A percentile compares a stretch with the other conserved stretches of the same genome.
Evolutionary conservation across 345 rosid species (phyloP).

Genomic region (Citrus reticulata): DNA sequence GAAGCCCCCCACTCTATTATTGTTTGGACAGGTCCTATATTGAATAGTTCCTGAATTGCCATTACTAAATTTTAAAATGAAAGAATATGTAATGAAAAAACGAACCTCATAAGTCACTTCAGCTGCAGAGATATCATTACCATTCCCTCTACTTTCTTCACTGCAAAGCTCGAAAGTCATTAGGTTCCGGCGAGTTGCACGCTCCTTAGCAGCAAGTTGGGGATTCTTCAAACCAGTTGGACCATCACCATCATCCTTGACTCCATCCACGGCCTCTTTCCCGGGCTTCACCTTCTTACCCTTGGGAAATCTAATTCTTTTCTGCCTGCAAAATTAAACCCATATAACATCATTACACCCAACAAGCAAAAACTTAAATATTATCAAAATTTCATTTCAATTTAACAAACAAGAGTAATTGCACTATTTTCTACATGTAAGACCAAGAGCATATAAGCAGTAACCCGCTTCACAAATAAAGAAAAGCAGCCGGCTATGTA

Average conservation of each 20-base stretch:
- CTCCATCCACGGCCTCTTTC: slow-evolving; percentile 24
- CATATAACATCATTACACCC: background rate
- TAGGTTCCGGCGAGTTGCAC: slow-evolving; percentile 63
- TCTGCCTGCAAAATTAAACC: slow-evolving; percentile 49
- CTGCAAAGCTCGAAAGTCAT: slow-evolving; percentile 47
- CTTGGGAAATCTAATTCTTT: slow-evolving; percentile 85
- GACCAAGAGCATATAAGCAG: slow-evolving; percentile 11
- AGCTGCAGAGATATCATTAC: slow-evolving; percentile 35
- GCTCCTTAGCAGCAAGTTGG: slow-evolving; percentile 74
- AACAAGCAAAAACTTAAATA: background rate
- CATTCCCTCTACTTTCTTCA: slow-evolving; percentile 37
- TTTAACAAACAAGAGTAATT: background rate
- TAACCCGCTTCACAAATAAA: background rate
- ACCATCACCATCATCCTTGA: slow-evolving; percentile 33
- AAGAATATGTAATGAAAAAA: background rate
- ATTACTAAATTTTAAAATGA: background rate
- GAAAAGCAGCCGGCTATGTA: background rate
- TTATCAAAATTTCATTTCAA: background rate
- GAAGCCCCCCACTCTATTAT: background rate
- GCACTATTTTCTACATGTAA: slow-evolving; percentile 52
- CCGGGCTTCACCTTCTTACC: slow-evolving; percentile 81
- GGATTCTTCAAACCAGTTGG: slow-evolving; percentile 30
- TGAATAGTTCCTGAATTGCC: background rate
- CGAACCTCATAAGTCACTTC: slow-evolving; percentile 73
- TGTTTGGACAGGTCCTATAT: background rate